A percentile compares a stretch with the other conserved stretches of the same genome.
phyloP scores from a whole-genome alignment of 2,329 filamentous ascomycete species.

The Tothia fuscella region DNA sequence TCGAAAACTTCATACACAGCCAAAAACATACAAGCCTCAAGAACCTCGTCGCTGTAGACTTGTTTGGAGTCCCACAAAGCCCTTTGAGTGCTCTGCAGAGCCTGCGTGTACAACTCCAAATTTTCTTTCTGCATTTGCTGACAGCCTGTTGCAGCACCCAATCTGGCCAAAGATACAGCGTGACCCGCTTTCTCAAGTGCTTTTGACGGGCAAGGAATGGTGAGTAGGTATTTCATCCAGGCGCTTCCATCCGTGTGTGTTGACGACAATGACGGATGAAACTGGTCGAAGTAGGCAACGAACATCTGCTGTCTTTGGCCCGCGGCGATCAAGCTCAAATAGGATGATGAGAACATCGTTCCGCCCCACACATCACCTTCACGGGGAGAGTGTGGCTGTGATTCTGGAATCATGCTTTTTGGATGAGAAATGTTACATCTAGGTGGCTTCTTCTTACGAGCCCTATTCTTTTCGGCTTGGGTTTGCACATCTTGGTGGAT shows the following conservation, averaged over 20 bases:
- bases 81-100: background rate
- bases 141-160: background rate
- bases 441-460: background rate
- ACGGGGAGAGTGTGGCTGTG: no score
- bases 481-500: background rate
- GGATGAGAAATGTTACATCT: no score
- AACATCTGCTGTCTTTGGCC: background rate
- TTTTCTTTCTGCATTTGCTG: background rate
- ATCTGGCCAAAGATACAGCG: background rate
- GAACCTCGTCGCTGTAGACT: background rate
- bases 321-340: background rate
- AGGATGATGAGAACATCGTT: background rate
- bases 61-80: background rate
- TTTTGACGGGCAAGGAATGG: background rate
- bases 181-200: background rate
- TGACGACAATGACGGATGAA: no score
- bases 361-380: background rate
- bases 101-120: background rate
- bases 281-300: background rate
- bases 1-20: conserved; percentile 1
- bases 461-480: background rate
- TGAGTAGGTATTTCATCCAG: background rate
- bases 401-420: no score
- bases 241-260: background rate
- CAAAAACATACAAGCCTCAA: background rate